Base-by-base conservation (phyloP, 2,329 filamentous ascomycete species). In the Microcyclosporella mali region DNA sequence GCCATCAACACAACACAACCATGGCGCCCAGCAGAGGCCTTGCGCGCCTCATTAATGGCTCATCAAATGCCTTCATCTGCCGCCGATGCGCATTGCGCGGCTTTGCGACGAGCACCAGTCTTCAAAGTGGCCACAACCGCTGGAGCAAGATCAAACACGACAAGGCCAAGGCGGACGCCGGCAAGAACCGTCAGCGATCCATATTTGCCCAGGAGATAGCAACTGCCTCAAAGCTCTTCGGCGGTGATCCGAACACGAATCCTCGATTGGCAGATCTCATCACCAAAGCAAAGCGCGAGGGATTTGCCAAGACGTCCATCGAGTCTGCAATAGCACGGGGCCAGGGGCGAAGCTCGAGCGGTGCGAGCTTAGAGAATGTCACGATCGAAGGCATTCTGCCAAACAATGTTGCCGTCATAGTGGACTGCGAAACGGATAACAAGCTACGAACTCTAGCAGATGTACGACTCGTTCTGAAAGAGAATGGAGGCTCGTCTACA, bases 101-200 rank as follows among this genome's bases (percentile, higher is more conserved):
- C 43, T 53, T 63, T 36, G 42, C 52, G 4, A 49, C 47, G 15
- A 54, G 47, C 32, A 7, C 40, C 18, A 8, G 12, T 2, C 35
- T 41, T 21, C 43, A 33, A 12, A 82, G 84, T 17, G 88, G 88
- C 11, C 88, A 95, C 68, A 95, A 84, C 66, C 85, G 88, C 63
- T 98, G 92, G 92, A 88, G 88, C 45, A 94, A 92, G 60, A 97
- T 95, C 68, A 86, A 84, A 61, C 92, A 97, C 66, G 88, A 92
- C 65, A 98, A 98, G 67, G 88, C 84, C 39, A 86, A 83, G 49
- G 84, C 82, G 45, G 92, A 98, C 65, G 76, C 75, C 46, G 82
- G 82, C 56, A 95, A 89, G 67, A 87, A 81, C 66, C 76, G 75
- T 33, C 74, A 82, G 55, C 82, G 88, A 21, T 78, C 75, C 35